Conservation (phyloP, 2,329 filamentous ascomycete genomes). For the Fusarium sp. region DNA sequence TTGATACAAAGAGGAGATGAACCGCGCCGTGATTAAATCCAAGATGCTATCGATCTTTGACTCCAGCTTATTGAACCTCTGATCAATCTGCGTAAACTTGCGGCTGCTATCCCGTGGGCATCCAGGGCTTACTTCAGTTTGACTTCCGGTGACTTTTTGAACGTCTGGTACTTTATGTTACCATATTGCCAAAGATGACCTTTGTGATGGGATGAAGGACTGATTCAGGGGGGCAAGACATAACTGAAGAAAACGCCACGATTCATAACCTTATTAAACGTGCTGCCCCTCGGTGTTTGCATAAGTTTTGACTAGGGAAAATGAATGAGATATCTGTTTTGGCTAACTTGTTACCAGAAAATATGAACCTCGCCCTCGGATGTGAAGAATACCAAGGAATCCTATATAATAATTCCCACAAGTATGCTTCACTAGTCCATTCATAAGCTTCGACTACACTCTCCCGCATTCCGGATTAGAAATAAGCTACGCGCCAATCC, state of each 20-base stretch:
- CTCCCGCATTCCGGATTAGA: background rate
- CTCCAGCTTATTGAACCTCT: too few species aligned
- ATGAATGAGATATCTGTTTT: background rate
- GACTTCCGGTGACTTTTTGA: too few species aligned
- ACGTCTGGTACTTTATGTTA: too few species aligned
- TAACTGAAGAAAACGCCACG: constrained; percentile 69
- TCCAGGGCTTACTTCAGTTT: too few species aligned
- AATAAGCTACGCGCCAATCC: background rate
- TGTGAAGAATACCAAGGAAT: background rate
- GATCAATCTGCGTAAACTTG: too few species aligned
- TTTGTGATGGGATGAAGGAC: too few species aligned
- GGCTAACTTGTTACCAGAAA: constrained; percentile 79
- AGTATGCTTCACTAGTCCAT: background rate
- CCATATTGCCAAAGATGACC: too few species aligned
- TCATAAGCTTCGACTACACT: background rate
- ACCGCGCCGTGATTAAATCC: too few species aligned
- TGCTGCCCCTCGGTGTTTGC: constrained; percentile 91
- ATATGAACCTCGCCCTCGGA: constrained; percentile 60
- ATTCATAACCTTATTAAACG: constrained; percentile 97
- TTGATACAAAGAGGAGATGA: too few species aligned
- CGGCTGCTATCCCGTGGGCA: too few species aligned
- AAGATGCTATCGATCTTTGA: too few species aligned
- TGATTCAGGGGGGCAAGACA: too few species aligned
- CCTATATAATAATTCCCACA: constrained; percentile 59
- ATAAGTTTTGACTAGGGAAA: constrained; percentile 67